Evolutionary conservation across 805 yeast species (phyloP), one percentile per base, ranked within the genome.

Genomic region (Wickerhamiella qilinensis): DNA sequence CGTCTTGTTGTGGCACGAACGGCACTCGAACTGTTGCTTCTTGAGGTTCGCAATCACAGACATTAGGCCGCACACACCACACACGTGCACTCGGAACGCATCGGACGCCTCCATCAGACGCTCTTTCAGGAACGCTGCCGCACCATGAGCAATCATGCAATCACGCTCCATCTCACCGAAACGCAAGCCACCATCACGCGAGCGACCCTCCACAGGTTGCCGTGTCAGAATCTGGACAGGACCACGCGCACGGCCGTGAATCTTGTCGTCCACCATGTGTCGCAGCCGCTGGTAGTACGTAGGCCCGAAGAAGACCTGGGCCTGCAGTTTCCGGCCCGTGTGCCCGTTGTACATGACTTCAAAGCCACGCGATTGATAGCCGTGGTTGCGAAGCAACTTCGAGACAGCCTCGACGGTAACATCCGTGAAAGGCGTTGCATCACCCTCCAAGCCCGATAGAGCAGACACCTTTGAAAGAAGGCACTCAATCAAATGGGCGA

Each of bases 91-190:
- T 62, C 97, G 73, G 69, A 91, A 91, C 2, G 97, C 96, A 66
- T 91, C 99, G 0, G 97, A 88, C 11, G 96, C 95, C 62, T 91
- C 97, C 96, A 91, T 88, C 59, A 91, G 68, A 60, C 99, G 73
- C 65, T 91, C 99, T 62, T 88, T 85, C 66, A 91, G 72, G 68
- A 91, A 88, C 6, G 96, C 93, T 3, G 98, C 96, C 12, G 96
- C 97, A 60, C 99, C 99, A 58, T 91, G 97, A 2, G 99, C 98
- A 69, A 91, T 91, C 96, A 91, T 88, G 79, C 99, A 91, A 71
- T 91, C 99, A 68, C 99, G 83, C 65, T 91, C 99, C 99, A 91
- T 91, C 63, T 88, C 98, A 56, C 98, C 98, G 73, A 88, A 86
- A 64, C 98, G 83, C 59, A 88, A 69, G 52, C 98, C 98, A 74